phyloP scores from a whole-genome alignment of 352 stramenopile genomes.

The Phytopythium oedochilum region DNA sequence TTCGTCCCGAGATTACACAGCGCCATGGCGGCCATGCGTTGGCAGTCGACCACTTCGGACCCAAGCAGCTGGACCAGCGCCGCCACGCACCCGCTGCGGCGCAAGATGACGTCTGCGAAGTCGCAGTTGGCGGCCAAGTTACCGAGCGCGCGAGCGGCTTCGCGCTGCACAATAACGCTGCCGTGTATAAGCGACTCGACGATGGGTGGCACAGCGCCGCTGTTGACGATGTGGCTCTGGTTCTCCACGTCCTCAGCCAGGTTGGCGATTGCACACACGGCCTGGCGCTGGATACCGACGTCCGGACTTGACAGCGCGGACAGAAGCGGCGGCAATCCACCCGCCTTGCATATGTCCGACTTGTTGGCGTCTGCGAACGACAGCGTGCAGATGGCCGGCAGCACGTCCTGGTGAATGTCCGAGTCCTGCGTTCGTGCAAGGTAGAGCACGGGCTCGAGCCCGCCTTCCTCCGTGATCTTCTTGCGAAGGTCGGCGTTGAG shows the following conservation, averaged over 20 bases:
- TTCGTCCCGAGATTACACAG: slow-evolving; percentile 94
- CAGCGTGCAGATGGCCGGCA: slow-evolving; percentile 90
- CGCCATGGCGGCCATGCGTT: slow-evolving; percentile 95
- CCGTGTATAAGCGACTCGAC: slow-evolving; percentile 77
- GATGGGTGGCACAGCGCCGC: slow-evolving; percentile 84
- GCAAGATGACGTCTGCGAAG: slow-evolving; percentile 90
- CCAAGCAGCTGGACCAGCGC: slow-evolving; percentile 86
- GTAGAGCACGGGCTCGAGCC: slow-evolving; percentile 95
- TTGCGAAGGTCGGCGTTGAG: slow-evolving; percentile 93
- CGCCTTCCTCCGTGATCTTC: slow-evolving; percentile 93
- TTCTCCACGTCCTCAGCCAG: slow-evolving; percentile 94
- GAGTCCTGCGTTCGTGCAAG: slow-evolving; percentile 91
- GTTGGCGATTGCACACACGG: slow-evolving; percentile 94
- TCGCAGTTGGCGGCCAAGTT: slow-evolving; percentile 96
- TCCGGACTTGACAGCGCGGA: slow-evolving; percentile 61
- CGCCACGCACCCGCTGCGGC: slow-evolving; percentile 70
- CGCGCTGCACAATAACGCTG: slow-evolving; percentile 84
- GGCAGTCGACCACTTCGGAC: slow-evolving; percentile 88
- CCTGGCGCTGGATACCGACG: slow-evolving; percentile 86
- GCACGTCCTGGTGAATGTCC: slow-evolving; percentile 89
- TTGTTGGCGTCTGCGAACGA: slow-evolving; percentile 94
- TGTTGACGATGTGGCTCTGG: slow-evolving; percentile 87
- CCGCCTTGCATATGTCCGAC: slow-evolving; percentile 91
- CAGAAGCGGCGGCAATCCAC: slow-evolving; percentile 89
- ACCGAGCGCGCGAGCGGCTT: slow-evolving; percentile 90